Evolutionary conservation across 2,329 filamentous ascomycete species (phyloP).

Genomic region (Passalora sequoiae): DNA sequence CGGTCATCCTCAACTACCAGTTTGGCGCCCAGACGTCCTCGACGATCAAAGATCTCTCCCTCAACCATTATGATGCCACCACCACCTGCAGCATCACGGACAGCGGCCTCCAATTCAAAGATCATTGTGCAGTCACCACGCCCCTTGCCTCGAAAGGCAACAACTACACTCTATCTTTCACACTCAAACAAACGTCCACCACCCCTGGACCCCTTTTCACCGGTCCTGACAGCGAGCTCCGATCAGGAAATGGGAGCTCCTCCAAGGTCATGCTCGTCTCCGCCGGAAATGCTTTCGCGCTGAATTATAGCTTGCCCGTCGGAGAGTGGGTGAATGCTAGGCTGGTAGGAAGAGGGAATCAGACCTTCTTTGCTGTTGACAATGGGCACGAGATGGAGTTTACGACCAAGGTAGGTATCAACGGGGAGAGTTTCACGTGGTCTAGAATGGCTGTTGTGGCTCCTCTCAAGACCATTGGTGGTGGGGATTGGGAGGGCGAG

Average conservation of each 20-base stretch:
- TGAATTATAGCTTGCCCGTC: constrained; percentile 40
- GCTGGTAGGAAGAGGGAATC: constrained; percentile 35
- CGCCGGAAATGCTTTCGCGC: constrained; percentile 36
- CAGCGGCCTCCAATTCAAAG: constrained; percentile 16
- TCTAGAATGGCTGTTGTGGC: constrained; percentile 45
- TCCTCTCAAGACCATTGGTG: constrained; percentile 39
- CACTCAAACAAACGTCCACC: constrained; percentile 42
- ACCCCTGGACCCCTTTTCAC: constrained; percentile 41
- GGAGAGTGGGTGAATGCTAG: constrained; percentile 35
- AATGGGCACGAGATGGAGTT: constrained; percentile 38
- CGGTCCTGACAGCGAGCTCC: constrained; percentile 31
- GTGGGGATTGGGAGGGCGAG: constrained; percentile 23
- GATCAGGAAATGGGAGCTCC: constrained; percentile 19
- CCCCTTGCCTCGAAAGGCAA: constrained; percentile 52
- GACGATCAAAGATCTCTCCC: constrained; percentile 34
- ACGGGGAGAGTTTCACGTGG: constrained; percentile 41
- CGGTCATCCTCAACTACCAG: constrained; percentile 36
- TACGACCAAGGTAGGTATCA: constrained; percentile 40
- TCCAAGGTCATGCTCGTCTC: constrained; percentile 36
- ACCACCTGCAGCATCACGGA: constrained; percentile 35
- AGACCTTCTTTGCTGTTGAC: constrained; percentile 33
- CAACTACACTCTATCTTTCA: constrained; percentile 52
- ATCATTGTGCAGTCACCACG: constrained; percentile 43
- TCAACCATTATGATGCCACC: constrained; percentile 40
- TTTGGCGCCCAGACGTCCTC: constrained; percentile 21